Conservation (phyloP, 2,329 filamentous ascomycete species). For the Hypoxylon sp. region DNA sequence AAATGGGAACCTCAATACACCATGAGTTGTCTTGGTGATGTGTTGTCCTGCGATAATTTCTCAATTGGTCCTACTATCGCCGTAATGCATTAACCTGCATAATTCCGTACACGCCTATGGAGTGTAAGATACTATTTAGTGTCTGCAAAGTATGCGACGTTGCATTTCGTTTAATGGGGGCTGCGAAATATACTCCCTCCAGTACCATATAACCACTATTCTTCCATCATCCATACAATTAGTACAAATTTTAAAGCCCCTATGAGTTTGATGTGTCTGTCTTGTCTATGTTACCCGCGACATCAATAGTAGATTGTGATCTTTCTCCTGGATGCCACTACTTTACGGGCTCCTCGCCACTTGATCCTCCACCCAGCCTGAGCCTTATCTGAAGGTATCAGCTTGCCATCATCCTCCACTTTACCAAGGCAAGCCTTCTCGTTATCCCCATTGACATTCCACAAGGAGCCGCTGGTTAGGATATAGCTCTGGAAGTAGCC, state of each 20-base stretch:
- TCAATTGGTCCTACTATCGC: constrained; percentile 14
- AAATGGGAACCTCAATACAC: constrained; percentile 3
- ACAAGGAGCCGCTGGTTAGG: constrained; percentile 30
- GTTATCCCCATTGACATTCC: constrained; percentile 29
- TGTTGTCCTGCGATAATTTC: constrained; percentile 8
- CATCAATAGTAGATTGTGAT: constrained; percentile 26
- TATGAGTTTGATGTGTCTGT: not conserved
- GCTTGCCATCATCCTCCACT: constrained; percentile 26
- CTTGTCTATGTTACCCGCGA: not conserved
- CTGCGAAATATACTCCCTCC: not conserved
- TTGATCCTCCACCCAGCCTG: constrained; percentile 35
- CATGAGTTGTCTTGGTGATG: constrained; percentile 3
- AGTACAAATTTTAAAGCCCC: not conserved
- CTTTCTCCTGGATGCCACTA: constrained; percentile 20
- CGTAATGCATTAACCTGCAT: constrained; percentile 20
- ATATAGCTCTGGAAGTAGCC: constrained; percentile 30
- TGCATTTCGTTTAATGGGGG: not conserved
- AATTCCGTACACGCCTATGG: constrained; percentile 23
- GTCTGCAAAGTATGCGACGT: not conserved
- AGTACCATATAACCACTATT: constrained; percentile 1
- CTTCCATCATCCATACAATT: not conserved
- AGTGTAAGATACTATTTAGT: not conserved
- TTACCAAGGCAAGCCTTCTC: constrained; percentile 28
- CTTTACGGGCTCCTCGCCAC: constrained; percentile 31
- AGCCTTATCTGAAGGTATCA: constrained; percentile 33